Base-by-base conservation (phyloP, 257 asterid species). In the Gentiana macrophylla region DNA sequence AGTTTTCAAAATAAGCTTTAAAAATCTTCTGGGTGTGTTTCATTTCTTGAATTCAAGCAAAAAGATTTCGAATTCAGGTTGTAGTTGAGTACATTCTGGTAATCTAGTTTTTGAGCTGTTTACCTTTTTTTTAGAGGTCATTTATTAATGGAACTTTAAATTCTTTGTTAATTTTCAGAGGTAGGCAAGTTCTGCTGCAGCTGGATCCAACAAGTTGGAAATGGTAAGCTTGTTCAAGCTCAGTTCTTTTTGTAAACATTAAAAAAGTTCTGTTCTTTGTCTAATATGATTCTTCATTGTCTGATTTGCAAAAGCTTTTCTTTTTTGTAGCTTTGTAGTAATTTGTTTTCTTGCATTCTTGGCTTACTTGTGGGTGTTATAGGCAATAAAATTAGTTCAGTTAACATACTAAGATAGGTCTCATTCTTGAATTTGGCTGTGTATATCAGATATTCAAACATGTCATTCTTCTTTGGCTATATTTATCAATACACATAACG, bases 221-320 rank as follows among this genome's bases (percentile, higher is more conserved):
- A 45, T 44, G 43, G 52, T 57, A 57, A 57, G 62, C 51, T 57
- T 57, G 52, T 38, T 38, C 37, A 4, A 24, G 24, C 24, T 24
- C 24, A 24, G 24, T 24, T 24, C 1, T 24, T 24, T 24, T 24
- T 24, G 24, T 24, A 24, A 24, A 24, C 24, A 24, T 24, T 24
- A 24, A 24, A 24, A 24, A 24, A 24, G 24, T 24, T 24, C 24
- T 24, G 24, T 24, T 24, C 24, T 24, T 24, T 24, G 24, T 24
- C 24, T 24, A 24, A 24, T 24, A 24, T 24, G 24, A 24, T 24
- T 24, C 24, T 24, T 24, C 24, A 24, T 24, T 24, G 24, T 24
- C 24, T 24, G 24, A 24, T 24, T 24, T 24, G 24, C 24, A 24
- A 24, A 24, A 24, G 24, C 24, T 24, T 24, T 24, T 24, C 24